These are phyloP conservation scores for Cryptococcus floricola DNA, from an alignment of 1,284 basidiomycete species.

Conservation along the genomic window DNA sequence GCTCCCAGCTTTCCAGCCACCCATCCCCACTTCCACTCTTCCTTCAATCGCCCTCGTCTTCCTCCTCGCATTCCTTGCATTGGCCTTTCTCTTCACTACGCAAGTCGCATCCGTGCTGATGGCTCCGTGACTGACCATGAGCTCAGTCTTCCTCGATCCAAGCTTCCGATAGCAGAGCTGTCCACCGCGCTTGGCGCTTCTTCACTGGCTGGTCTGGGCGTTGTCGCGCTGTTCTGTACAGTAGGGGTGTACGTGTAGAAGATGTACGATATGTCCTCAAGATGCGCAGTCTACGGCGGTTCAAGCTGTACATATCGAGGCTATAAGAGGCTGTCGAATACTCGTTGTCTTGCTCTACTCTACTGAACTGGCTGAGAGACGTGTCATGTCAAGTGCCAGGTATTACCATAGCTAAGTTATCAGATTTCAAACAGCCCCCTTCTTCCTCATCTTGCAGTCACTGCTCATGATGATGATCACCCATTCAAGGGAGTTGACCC, in stretches of 20 bases:
- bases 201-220: slow-evolving; percentile 72
- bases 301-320: no score
- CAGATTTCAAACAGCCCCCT: no score
- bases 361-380: no score
- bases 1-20: slow-evolving; percentile 63
- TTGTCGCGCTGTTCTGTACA: slow-evolving; percentile 80
- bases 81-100: slow-evolving; percentile 88
- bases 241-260: slow-evolving; percentile 76
- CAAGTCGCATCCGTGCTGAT: slow-evolving; percentile 44
- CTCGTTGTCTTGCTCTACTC: no score
- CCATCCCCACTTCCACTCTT: slow-evolving; percentile 61
- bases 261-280: not conserved
- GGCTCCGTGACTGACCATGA: not conserved
- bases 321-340: no score
- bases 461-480: no score
- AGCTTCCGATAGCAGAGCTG: slow-evolving; percentile 61
- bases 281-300: no score
- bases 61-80: slow-evolving; percentile 66
- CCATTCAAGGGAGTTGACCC: no score
- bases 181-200: slow-evolving; percentile 68
- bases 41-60: slow-evolving; percentile 70
- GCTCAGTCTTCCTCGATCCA: slow-evolving; percentile 34
- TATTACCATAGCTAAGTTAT: no score
- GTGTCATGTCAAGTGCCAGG: no score
- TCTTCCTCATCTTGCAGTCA: no score